These are phyloP conservation scores for Pseudonitzschia delicatissima DNA, from an alignment of 108 stramenopile genomes.

Conservation along the genomic window DNA sequence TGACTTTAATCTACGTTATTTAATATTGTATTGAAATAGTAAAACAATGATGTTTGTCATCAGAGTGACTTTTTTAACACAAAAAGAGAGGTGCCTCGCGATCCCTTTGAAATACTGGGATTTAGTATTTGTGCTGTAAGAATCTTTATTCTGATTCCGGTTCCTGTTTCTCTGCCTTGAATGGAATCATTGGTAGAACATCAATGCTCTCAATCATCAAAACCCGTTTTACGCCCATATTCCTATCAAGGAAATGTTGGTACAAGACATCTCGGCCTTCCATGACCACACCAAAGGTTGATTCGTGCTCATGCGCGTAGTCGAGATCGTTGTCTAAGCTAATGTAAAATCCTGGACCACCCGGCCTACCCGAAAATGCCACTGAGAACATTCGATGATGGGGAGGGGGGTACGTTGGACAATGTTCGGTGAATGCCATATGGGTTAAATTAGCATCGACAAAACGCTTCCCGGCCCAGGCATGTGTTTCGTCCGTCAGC, in stretches of 20 bases:
- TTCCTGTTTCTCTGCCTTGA: neutral
- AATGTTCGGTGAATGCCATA: conserved; percentile 72
- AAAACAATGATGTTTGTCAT: no score
- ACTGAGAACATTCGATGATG: conserved; percentile 57
- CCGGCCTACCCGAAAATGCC: conserved; percentile 73
- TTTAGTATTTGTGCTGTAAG: no score
- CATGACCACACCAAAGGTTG: conserved; percentile 31
- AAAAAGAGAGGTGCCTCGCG: no score
- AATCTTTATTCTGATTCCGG: no score
- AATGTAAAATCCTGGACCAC: conserved; percentile 84
- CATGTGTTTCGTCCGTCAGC: conserved; percentile 11
- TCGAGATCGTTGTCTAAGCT: conserved; percentile 37
- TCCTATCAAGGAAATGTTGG: neutral
- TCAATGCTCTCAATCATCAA: conserved; percentile 21
- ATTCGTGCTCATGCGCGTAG: conserved; percentile 17
- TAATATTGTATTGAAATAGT: no score
- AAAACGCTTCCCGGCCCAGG: conserved; percentile 32
- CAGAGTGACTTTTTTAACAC: no score
- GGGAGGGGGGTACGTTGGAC: conserved; percentile 36
- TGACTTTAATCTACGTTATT: no score
- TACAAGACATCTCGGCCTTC: conserved; percentile 26
- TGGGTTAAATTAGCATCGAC: conserved; percentile 34
- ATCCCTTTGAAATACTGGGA: no score
- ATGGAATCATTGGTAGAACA: neutral
- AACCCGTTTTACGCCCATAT: neutral